Evolutionary conservation across 306 rosid species (phyloP), one percentile per base, ranked within the genome.

Genomic region (Pyrus communis): DNA sequence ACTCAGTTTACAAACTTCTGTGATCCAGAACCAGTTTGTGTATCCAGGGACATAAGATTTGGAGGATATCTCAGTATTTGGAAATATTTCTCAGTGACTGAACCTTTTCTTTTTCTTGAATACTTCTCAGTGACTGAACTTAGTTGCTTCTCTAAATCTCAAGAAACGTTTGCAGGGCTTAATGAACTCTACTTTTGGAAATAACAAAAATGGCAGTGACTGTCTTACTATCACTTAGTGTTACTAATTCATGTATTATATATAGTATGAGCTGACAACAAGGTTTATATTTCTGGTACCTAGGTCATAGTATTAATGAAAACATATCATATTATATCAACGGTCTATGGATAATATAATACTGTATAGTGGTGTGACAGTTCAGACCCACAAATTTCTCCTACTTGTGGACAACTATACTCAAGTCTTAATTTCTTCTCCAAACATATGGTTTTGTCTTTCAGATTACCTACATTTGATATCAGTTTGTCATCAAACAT

Each of bases 1-100:
- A 70, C 85, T 86, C 89, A 78, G 80, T 84, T 87, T 79, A 51
- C 62, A 27, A 31, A 58, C 55, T 66, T n/a, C 19, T 10, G 12
- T 21, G 74, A 76, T 80, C 73, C 82, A 71, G 76, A 33, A 40
- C 45, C 71, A 67, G 31, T 45, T 63, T 75, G 30, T 31, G 30
- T 76, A 61, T 25, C 71, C 33, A 49, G 73, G 54, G 75, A 23
- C 63, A 22, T 22, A 59, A 59, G 64, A n/a, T n/a, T 5, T 22
- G 7, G 31, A 59, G 27, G 30, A 59, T 14, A 59, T 59, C 23
- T 59, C 30, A 22, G 64, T 59, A 22, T 23, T 59, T 59, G 64
- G 28, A 59, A 59, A 59, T 22, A 11, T 0, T 51, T 15, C 21
- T 49, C 55, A 49, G 3, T 15, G 55, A 17, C 55, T 15, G 55